phyloP scores from a whole-genome alignment of 2,329 filamentous ascomycete species.

The Pseudonectria foliicola region DNA sequence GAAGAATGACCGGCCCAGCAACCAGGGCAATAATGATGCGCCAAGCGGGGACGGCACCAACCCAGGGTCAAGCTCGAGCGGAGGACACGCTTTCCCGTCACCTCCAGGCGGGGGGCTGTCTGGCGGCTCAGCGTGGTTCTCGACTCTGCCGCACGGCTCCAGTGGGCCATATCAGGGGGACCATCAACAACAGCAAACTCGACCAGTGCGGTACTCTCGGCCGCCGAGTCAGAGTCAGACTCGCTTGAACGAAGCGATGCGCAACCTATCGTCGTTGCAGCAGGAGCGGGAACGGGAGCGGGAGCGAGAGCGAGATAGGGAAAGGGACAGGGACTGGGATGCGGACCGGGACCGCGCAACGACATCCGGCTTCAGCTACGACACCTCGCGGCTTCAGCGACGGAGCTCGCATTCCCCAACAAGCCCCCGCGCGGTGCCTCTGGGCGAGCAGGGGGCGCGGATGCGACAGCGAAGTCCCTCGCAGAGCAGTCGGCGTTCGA shows the following conservation, averaged over 20 bases:
- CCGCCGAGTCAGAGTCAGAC: constrained; percentile 22
- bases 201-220: constrained; percentile 13
- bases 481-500: constrained; percentile 25
- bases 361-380: constrained; percentile 23
- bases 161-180: constrained; percentile 2
- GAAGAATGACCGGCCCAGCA: constrained; percentile 20
- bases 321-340: constrained; percentile 13
- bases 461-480: constrained; percentile 34
- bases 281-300: constrained; percentile 18
- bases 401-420: constrained; percentile 34
- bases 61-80: constrained; percentile 5
- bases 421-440: constrained; percentile 23
- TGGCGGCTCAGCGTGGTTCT: constrained; percentile 6
- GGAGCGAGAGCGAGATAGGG: constrained; percentile 17
- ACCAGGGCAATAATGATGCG: constrained; percentile 8
- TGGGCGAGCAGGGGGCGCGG: constrained; percentile 24
- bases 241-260: constrained; percentile 24
- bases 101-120: background rate
- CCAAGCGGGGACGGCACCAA: constrained; percentile 5
- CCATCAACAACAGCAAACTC: constrained; percentile 6
- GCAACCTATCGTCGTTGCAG: constrained; percentile 22
- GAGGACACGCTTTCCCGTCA: constrained; percentile 7
- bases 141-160: background rate
- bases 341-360: constrained; percentile 12
- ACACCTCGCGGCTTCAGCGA: constrained; percentile 28